Conservation (phyloP, 2,329 filamentous ascomycete species). For the Ophiostoma australiae region DNA sequence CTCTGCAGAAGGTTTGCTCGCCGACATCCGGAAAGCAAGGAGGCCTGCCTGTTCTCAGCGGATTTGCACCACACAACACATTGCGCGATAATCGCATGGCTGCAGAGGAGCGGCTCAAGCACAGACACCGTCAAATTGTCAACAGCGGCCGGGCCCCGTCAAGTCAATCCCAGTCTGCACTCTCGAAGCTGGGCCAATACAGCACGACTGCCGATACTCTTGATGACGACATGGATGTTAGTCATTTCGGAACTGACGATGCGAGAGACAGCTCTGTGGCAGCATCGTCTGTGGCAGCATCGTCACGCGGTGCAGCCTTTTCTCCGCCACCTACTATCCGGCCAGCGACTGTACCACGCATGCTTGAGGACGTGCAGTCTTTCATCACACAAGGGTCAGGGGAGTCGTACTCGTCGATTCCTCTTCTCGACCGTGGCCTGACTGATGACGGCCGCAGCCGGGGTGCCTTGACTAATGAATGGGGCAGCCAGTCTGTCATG, state of each 20-base stretch:
- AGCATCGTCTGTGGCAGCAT: neutral
- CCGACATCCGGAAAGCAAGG: neutral
- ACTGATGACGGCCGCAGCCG: slow-evolving; percentile 47
- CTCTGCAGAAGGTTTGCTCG: neutral
- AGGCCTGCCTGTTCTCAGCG: slow-evolving; percentile 16
- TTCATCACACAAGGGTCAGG: slow-evolving; percentile 59
- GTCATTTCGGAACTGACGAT: neutral
- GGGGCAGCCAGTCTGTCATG: slow-evolving; percentile 53
- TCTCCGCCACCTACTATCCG: slow-evolving; percentile 15
- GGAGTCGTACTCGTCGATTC: slow-evolving; percentile 71
- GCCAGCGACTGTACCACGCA: slow-evolving; percentile 27
- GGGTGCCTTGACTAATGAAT: slow-evolving; percentile 40
- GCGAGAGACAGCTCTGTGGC: neutral
- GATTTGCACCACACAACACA: neutral
- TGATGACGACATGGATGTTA: neutral
- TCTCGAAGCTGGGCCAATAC: slow-evolving; percentile 8
- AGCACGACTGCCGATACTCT: neutral
- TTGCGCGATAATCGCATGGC: slow-evolving; percentile 28
- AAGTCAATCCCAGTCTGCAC: neutral
- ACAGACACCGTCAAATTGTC: slow-evolving; percentile 44
- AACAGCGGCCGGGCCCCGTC: slow-evolving; percentile 31
- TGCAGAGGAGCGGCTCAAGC: slow-evolving; percentile 41
- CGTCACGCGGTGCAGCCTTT: neutral
- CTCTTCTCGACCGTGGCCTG: slow-evolving; percentile 65
- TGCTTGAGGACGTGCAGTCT: slow-evolving; percentile 40